phyloP scores from a whole-genome alignment of 2,329 filamentous ascomycete genomes.

The Bisporella sp. region DNA sequence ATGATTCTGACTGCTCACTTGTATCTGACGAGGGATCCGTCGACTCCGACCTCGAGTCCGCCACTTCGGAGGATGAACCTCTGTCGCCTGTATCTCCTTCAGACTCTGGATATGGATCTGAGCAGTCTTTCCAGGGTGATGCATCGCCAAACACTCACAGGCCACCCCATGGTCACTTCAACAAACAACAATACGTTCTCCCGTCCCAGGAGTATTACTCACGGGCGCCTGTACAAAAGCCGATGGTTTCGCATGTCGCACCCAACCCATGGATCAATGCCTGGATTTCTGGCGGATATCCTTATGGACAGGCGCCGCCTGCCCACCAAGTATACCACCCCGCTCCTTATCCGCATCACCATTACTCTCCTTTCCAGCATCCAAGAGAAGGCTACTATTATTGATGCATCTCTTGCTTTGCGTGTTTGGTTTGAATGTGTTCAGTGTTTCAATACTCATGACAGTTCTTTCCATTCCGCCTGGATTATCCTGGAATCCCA shows the following conservation, averaged over 20 bases:
- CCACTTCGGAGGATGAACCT: not conserved
- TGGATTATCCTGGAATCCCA: not conserved
- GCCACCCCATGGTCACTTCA: not conserved
- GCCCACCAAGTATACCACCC: not conserved
- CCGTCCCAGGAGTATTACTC: not conserved
- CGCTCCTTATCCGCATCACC: not conserved
- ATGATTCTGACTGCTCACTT: not conserved
- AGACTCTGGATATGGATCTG: not conserved
- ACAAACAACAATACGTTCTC: constrained; percentile 3
- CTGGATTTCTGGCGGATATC: not conserved
- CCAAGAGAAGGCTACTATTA: not conserved
- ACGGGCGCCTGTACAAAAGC: not conserved
- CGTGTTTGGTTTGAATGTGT: not conserved
- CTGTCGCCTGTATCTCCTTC: not conserved
- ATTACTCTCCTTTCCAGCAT: not conserved
- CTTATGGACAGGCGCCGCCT: not conserved
- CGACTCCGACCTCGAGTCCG: not conserved
- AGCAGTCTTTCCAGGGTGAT: not conserved
- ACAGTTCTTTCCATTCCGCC: not conserved
- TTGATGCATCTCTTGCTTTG: not conserved
- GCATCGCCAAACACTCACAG: not conserved
- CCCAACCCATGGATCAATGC: not conserved
- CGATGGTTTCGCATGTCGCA: not conserved
- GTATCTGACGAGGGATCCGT: not conserved
- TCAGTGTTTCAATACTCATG: not conserved